Evolutionary conservation across 2,329 filamentous ascomycete species (phyloP).

Genomic region (Sporothrix pallida): DNA sequence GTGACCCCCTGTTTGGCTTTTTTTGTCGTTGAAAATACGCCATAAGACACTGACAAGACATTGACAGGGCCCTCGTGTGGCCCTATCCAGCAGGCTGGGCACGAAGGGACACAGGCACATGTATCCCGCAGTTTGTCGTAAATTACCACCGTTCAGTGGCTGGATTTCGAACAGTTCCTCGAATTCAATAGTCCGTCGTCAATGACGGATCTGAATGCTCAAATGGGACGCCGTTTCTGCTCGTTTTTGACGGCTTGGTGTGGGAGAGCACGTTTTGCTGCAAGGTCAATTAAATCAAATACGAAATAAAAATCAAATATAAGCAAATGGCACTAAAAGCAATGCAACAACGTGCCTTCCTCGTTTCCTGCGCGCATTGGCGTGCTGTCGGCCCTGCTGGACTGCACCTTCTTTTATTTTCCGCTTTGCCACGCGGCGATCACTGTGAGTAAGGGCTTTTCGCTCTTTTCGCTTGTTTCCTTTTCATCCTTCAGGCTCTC

Average conservation of each 20-base stretch:
- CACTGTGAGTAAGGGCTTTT: conserved; percentile 25
- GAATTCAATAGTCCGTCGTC: not conserved
- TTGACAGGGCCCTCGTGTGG: not conserved
- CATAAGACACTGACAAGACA: not conserved
- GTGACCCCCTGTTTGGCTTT: no score
- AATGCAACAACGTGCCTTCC: conserved; percentile 20
- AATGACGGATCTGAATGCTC: not conserved
- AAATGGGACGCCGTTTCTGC: not conserved
- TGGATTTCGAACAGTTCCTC: not conserved
- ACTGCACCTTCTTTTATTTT: conserved; percentile 21
- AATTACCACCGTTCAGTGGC: not conserved
- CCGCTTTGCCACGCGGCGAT: conserved; percentile 31
- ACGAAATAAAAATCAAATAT: conserved; percentile 10
- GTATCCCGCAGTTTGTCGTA: not conserved
- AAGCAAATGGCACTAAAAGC: not conserved
- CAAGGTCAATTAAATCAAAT: conserved; percentile 20
- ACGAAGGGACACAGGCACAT: not conserved
- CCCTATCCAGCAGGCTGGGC: conserved; percentile 4
- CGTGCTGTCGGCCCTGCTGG: not conserved
- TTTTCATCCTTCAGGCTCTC: not conserved
- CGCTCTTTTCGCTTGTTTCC: no score
- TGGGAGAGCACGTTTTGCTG: not conserved
- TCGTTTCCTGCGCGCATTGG: conserved; percentile 3
- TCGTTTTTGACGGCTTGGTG: not conserved
- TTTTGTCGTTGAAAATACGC: no score